Percentiles rank a stretch among this genome's conserved stretches.
phyloP scores from a whole-genome alignment of 192 early-diverging fungal species.

The Jimgerdemannia flammicorona region DNA sequence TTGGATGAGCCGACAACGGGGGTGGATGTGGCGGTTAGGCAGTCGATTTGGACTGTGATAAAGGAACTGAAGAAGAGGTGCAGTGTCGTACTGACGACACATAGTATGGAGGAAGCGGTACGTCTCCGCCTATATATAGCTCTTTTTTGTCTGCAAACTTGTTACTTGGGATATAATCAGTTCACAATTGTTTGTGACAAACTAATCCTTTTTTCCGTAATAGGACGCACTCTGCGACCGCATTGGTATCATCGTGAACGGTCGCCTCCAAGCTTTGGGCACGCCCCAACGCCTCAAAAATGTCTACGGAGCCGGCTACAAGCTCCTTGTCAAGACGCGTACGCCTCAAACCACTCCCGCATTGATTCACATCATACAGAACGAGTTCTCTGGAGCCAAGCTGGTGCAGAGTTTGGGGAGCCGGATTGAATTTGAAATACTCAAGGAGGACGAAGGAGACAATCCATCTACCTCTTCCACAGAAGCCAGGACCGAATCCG shows the following conservation, averaged over 20 bases:
- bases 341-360: neutral
- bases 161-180: too few species aligned
- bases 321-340: slow-evolving; percentile 31
- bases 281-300: slow-evolving; percentile 48
- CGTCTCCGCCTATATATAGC: too few species aligned
- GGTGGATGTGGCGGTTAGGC: slow-evolving; percentile 68
- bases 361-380: slow-evolving; percentile 15
- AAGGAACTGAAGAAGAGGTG: slow-evolving; percentile 44
- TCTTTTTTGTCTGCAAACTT: too few species aligned
- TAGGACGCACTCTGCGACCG: slow-evolving; percentile 61
- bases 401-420: slow-evolving; percentile 30
- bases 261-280: slow-evolving; percentile 38
- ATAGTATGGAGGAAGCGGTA: slow-evolving; percentile 74
- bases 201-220: neutral
- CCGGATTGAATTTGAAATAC: slow-evolving; percentile 37
- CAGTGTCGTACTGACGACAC: slow-evolving; percentile 69
- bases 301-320: slow-evolving; percentile 44
- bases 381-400: slow-evolving; percentile 17
- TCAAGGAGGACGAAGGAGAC: slow-evolving; percentile 7
- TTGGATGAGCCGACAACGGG: slow-evolving; percentile 82
- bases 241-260: slow-evolving; percentile 73
- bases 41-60: slow-evolving; percentile 64
- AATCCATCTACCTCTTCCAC: neutral
- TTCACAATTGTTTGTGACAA: too few species aligned
- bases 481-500: neutral